Conservation (phyloP, 768 basidiomycete species). For the Amanita muscaria region DNA sequence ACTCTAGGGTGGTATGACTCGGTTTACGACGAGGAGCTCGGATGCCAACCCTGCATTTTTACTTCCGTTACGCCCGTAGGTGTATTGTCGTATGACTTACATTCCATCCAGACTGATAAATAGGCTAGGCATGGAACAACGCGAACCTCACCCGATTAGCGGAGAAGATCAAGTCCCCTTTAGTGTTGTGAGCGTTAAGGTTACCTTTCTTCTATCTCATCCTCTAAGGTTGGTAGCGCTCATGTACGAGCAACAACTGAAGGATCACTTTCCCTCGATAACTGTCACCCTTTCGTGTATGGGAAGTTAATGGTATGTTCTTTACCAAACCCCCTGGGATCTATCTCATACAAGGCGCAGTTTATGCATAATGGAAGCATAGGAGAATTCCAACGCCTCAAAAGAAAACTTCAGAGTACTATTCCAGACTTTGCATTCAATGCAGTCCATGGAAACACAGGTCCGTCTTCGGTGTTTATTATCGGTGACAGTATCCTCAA, state of each 20-base stretch:
- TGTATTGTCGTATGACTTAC: neutral
- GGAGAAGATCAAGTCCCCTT: conserved; percentile 92
- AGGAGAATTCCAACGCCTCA: conserved; percentile 72
- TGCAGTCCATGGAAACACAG: conserved; percentile 87
- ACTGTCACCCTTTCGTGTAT: conserved; percentile 91
- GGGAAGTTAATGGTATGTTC: conserved; percentile 79
- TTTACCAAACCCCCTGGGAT: conserved; percentile 1
- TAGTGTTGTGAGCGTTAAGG: conserved; percentile 85
- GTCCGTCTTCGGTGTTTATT: conserved; percentile 26
- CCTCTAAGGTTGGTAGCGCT: too few relatives aligned
- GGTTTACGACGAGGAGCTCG: conserved; percentile 72
- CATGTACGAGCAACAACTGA: conserved; percentile 94
- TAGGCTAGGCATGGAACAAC: conserved; percentile 86
- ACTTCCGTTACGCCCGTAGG: conserved; percentile 87
- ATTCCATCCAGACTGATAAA: neutral
- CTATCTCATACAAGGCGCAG: conserved; percentile 27
- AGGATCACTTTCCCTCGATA: conserved; percentile 84
- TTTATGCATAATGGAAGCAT: conserved; percentile 99
- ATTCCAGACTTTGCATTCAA: conserved; percentile 82
- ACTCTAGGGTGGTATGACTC: conserved; percentile 88
- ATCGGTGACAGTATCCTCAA: neutral
- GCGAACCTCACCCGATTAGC: conserved; percentile 88
- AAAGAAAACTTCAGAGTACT: conserved; percentile 66
- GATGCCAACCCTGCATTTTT: conserved; percentile 88
- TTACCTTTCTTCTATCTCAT: too few relatives aligned